Percentiles rank a stretch among this genome's conserved stretches.
Conservation (phyloP, 2,329 filamentous ascomycete genomes). For the Colletotrichum sp. region DNA sequence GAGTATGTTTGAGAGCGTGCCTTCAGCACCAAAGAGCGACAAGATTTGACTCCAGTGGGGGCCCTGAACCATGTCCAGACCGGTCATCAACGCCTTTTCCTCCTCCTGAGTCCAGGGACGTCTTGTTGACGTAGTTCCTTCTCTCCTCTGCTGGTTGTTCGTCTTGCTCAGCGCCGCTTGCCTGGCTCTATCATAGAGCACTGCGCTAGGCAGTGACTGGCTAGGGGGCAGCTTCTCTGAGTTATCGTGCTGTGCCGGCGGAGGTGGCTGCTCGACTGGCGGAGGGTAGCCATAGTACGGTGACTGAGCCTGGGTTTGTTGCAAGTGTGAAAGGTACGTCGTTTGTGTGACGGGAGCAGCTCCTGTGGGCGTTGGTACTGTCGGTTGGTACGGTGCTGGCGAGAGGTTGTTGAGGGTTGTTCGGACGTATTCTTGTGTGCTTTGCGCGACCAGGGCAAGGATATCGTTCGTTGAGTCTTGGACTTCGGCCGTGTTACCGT, state of each 20-base stretch:
- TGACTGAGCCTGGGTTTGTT: constrained; percentile 33
- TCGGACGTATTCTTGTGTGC: constrained; percentile 49
- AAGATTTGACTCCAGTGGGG: constrained; percentile 95
- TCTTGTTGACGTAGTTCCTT: constrained; percentile 66
- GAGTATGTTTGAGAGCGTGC: constrained; percentile 80
- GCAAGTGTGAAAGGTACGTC: constrained; percentile 40
- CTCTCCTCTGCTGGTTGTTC: constrained; percentile 58
- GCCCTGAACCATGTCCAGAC: constrained; percentile 85
- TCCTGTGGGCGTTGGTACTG: constrained; percentile 36
- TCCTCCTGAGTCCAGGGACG: constrained; percentile 89
- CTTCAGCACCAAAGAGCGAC: constrained; percentile 79
- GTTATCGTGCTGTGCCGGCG: constrained; percentile 33
- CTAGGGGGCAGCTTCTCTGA: constrained; percentile 55
- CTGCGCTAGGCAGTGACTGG: constrained; percentile 59
- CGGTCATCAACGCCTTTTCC: constrained; percentile 88
- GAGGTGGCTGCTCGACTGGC: constrained; percentile 23
- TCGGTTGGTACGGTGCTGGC: constrained; percentile 46
- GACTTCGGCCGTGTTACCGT: constrained; percentile 28
- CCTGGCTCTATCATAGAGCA: constrained; percentile 63
- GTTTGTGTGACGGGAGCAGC: constrained; percentile 39
- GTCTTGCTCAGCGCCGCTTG: constrained; percentile 64
- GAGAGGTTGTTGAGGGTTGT: constrained; percentile 48
- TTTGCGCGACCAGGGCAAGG: constrained; percentile 47
- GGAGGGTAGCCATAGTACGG: constrained; percentile 24
- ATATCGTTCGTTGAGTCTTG: constrained; percentile 46